These are phyloP conservation scores for Saccharomycopsis schoenii DNA, from an alignment of 805 yeast genomes.

Conservation along the genomic window DNA sequence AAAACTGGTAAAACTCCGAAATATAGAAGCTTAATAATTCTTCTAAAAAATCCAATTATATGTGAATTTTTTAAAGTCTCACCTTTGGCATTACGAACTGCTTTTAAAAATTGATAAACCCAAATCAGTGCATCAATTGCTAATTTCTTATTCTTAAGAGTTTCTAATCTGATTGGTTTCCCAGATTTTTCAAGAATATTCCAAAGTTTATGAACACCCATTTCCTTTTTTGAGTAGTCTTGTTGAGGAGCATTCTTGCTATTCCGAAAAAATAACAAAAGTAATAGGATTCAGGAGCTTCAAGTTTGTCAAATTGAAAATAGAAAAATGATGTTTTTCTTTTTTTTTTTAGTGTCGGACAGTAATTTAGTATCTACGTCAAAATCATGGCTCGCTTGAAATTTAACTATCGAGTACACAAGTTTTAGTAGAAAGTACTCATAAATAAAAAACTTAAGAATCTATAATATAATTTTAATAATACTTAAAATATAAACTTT, in stretches of 20 bases:
- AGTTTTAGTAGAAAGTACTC: background rate
- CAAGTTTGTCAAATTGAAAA: background rate
- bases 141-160: constrained; percentile 62
- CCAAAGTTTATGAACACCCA: constrained; percentile 98
- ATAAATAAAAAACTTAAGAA: no score
- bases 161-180: constrained; percentile 80
- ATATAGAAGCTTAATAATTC: constrained; percentile 82
- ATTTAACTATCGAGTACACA: background rate
- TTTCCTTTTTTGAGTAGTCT: constrained; percentile 22
- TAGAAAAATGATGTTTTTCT: no score
- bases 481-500: background rate
- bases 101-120: constrained; percentile 94
- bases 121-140: constrained; percentile 99
- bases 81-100: constrained; percentile 83
- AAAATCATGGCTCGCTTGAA: background rate
- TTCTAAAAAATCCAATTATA: constrained; percentile 87
- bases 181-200: constrained; percentile 83
- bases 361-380: background rate
- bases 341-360: no score
- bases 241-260: no score
- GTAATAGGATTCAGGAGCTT: background rate
- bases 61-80: constrained; percentile 66
- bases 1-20: constrained; percentile 84
- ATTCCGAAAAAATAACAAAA: no score
- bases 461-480: no score